A percentile compares a stretch with the other conserved stretches of the same genome.
Evolutionary conservation across 192 early-diverging fungal genomes (phyloP).

Genomic region (Gorgonomyces haynaldii): DNA sequence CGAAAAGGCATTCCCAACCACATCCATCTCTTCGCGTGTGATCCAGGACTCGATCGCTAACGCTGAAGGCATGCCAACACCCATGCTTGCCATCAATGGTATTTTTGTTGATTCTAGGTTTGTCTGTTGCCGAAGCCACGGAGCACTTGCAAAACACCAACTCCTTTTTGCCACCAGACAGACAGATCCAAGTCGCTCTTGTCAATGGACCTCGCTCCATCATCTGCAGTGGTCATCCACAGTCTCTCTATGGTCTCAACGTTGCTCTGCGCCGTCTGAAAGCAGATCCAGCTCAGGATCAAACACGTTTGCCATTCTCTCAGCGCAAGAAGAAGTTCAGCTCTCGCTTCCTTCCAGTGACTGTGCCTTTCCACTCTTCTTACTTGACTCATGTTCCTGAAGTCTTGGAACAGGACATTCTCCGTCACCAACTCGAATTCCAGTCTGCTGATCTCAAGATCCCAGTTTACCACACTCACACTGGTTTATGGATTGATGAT

Average conservation of each 20-base stretch:
- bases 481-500: conserved; percentile 30
- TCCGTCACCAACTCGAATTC: conserved; percentile 43
- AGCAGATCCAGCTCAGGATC: conserved; percentile 71
- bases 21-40: too few relatives aligned
- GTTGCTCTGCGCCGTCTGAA: conserved; percentile 84
- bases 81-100: conserved; percentile 81
- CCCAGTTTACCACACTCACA: conserved; percentile 68
- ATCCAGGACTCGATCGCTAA: conserved; percentile 78
- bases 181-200: conserved; percentile 73
- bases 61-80: conserved; percentile 82
- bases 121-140: conserved; percentile 15
- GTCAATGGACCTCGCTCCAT: conserved; percentile 83
- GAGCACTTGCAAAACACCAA: conserved; percentile 81
- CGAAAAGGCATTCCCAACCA: conserved; percentile 62
- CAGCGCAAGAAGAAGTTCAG: conserved; percentile 86
- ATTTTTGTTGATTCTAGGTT: conserved; percentile 5
- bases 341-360: conserved; percentile 83
- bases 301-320: conserved; percentile 75
- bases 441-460: conserved; percentile 54
- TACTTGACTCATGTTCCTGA: conserved; percentile 60
- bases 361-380: conserved; percentile 80
- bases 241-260: conserved; percentile 86
- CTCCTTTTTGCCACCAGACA: conserved; percentile 60
- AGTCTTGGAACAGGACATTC: conserved; percentile 56
- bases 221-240: conserved; percentile 81